Base-by-base conservation (phyloP, 139 green algal genomes). In the Dunaliella sp. region DNA sequence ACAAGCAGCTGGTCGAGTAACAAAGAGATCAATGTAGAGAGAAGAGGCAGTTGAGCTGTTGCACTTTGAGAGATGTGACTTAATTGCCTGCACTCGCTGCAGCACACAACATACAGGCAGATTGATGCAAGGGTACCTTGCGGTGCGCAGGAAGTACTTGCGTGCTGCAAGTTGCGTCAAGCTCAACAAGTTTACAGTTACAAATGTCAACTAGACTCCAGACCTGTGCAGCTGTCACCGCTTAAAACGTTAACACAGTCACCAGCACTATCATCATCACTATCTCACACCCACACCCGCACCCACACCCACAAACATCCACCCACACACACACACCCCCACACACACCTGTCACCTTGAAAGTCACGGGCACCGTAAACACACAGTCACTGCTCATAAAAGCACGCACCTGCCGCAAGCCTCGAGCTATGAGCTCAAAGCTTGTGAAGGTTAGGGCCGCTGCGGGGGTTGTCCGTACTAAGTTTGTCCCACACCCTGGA, bases 401-500 rank as follows among this genome's bases (percentile, higher is more conserved):
- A 3, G 21, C 26, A 80, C 77, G 36, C 1, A 84, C 28, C 74
- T 74, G 75, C 35, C 90, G 88, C 30, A 99, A 83, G 2, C 91
- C 77, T 1, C 97, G 92, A 3, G 92, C 90, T 2, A 99, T 96
- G 3, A 99, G 87, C 91, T 99, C 97, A 86, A 98, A 99, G 59
- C 86, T 95, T 1, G 97, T 99, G 91, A 99, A 99, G 12, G 97
- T 99, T 35, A 99, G 94, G 12, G 98, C 97, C 30, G 97, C 97
- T 7, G 97, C 96, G 24, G 97, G 97, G 0, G 96, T 99, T 24
- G 97, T 99, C 24, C 97, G 91, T 77, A 98, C 34, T 57, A 99
- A 93, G 92, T 99, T 99, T 1, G 96, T 97, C 2, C 84, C 85
- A 80, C 94, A 98, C 31, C 96, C 96, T 84, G 80, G 31, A 30